These are phyloP conservation scores for Leccinum olivaceopallidum DNA, from an alignment of 768 basidiomycete genomes.

Conservation along the genomic window DNA sequence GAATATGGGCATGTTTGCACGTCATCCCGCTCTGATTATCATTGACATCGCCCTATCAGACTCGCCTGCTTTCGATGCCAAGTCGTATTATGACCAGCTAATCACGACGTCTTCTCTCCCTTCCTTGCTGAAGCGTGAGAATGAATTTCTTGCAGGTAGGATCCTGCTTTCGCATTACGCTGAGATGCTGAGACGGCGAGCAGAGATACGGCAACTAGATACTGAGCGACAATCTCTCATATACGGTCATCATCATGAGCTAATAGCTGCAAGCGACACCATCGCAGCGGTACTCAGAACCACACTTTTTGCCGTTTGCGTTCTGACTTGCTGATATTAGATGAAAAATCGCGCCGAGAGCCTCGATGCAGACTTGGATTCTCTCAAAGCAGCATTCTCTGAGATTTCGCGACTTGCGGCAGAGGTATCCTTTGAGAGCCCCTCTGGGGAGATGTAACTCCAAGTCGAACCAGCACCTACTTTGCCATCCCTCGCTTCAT, in stretches of 20 bases:
- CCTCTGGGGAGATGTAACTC: slow-evolving; percentile 4
- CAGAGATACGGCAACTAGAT: slow-evolving; percentile 87
- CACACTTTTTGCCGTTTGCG: not conserved
- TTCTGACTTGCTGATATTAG: slow-evolving; percentile 38
- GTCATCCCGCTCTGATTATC: not conserved
- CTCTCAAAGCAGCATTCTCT: slow-evolving; percentile 77
- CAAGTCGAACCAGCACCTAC: not conserved
- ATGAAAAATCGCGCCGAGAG: slow-evolving; percentile 89
- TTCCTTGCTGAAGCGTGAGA: slow-evolving; percentile 74
- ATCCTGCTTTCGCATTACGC: not conserved
- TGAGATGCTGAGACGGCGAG: slow-evolving; percentile 8
- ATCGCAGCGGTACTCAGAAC: slow-evolving; percentile 68
- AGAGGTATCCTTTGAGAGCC: slow-evolving; percentile 57
- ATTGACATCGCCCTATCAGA: slow-evolving; percentile 43
- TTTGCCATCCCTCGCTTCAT: not conserved
- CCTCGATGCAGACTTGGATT: slow-evolving; percentile 81
- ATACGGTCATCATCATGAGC: slow-evolving; percentile 94
- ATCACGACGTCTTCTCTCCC: slow-evolving; percentile 80
- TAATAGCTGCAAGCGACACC: slow-evolving; percentile 91
- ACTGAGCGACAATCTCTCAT: slow-evolving; percentile 89
- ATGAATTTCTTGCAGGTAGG: slow-evolving; percentile 73
- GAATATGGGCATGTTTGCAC: slow-evolving; percentile 62
- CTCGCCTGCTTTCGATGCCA: slow-evolving; percentile 80
- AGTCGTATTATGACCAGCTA: slow-evolving; percentile 81
- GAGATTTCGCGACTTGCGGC: slow-evolving; percentile 80